phyloP scores from a whole-genome alignment of 768 basidiomycete species.

The Favolaschia claudopus region DNA sequence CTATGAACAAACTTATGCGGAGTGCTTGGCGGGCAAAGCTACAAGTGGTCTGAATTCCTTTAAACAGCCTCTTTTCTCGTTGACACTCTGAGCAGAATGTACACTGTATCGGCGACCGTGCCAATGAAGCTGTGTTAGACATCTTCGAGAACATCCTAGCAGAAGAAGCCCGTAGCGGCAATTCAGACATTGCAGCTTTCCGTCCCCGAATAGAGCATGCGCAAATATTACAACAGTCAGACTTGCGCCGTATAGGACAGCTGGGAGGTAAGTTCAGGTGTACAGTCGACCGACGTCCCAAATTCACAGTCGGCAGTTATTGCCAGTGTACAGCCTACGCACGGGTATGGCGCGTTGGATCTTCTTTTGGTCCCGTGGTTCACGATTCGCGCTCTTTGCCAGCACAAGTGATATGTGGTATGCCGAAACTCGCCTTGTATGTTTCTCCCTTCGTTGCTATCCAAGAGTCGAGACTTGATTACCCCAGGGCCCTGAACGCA shows the following conservation, averaged over 20 bases:
- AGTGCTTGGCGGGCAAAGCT: constrained; percentile 77
- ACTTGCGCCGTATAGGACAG: constrained; percentile 71
- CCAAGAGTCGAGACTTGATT: neutral
- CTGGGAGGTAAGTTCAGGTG: constrained; percentile 69
- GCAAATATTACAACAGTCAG: constrained; percentile 80
- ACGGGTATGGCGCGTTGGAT: constrained; percentile 64
- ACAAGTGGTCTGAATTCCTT: constrained; percentile 69
- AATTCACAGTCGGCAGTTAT: constrained; percentile 64
- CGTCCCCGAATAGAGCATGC: constrained; percentile 92
- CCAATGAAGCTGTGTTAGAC: constrained; percentile 84
- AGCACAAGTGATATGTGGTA: constrained; percentile 94
- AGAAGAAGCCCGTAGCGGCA: constrained; percentile 27
- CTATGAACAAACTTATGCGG: constrained; percentile 60
- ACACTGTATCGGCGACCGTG: constrained; percentile 89
- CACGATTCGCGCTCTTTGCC: neutral
- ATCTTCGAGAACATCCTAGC: constrained; percentile 76
- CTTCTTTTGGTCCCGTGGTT: neutral
- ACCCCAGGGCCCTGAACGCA: constrained; percentile 75
- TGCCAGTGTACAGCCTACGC: constrained; percentile 92
- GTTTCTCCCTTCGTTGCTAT: constrained; percentile 8
- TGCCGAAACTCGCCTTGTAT: constrained; percentile 81
- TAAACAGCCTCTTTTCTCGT: neutral
- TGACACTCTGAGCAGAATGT: constrained; percentile 64
- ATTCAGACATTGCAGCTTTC: constrained; percentile 52
- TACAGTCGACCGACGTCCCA: neutral